Evolutionary conservation across 257 asterid genomes (phyloP), one percentile per base, ranked within the genome.

Genomic region (Ballota nigra): DNA sequence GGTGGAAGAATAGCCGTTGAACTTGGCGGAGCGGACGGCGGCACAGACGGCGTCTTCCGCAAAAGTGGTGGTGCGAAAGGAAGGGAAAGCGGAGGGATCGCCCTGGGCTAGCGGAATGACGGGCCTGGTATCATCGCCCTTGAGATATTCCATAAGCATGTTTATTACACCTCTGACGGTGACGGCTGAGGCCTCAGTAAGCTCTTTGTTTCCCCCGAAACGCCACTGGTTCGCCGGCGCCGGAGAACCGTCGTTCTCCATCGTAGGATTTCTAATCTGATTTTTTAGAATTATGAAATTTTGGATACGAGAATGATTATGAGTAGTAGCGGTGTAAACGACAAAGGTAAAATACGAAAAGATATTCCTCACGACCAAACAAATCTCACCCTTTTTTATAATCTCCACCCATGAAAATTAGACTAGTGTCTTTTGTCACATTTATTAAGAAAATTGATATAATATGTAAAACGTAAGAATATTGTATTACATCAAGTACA

Each of bases 61-160:
- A 0, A 72, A 73, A 16, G 79, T 36, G 22, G 89, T 16, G 53
- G 96, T 90, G 23, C 88, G 81, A 49, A 86, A 89, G 68, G 85
- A 84, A 9, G 96, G 89, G 78, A 88, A 90, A 18, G 91, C 77
- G 68, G 98, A 92, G 3, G 98, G 98, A 52, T 92, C 98, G 45
- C 98, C 98, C 33, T 87, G 92, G 40, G 86, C 95, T 26, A 92
- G 86, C 10, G 89, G 90, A 63, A 92, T 80, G 5, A 79, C 77
- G 29, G 86, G 80, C 12, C 95, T 75, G 8, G 83, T 4, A 8
- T 85, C 96, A 12, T 69, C 60, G 0, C 80, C 68, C 67, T 83
- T 60, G 74, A 92, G 77, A 61, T 87, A 78, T 1, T 34, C 80
- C 76, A 24, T 79, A 10, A 92, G 9, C 70, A 20, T 72, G 65